Conservation (phyloP, 2,329 filamentous ascomycete species). For the Cladosporium sp. region DNA sequence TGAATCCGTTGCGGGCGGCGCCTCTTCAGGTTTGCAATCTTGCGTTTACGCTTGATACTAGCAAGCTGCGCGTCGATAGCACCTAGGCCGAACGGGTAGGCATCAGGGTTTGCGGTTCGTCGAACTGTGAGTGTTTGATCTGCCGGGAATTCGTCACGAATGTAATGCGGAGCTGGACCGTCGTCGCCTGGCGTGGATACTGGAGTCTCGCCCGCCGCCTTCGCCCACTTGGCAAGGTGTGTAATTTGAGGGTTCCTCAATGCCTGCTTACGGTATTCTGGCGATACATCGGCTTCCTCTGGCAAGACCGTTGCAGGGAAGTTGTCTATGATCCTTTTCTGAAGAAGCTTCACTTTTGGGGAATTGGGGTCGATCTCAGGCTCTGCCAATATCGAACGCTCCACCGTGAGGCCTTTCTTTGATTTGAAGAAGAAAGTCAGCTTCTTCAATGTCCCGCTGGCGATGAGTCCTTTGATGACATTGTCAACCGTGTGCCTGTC, state of each 20-base stretch:
- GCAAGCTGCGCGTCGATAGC: constrained; percentile 3
- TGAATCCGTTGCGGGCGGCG: background rate
- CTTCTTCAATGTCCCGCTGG: constrained; percentile 48
- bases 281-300: constrained; percentile 36
- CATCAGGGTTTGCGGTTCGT: constrained; percentile 1
- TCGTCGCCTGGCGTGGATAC: background rate
- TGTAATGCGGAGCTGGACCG: constrained; percentile 2
- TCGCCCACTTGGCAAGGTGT: background rate
- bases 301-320: constrained; percentile 44
- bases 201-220: background rate
- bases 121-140: constrained; percentile 7
- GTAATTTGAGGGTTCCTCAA: constrained; percentile 1
- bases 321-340: constrained; percentile 46
- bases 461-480: constrained; percentile 48
- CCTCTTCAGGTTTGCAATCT: constrained; percentile 13
- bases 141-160: constrained; percentile 11
- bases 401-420: constrained; percentile 44
- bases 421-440: constrained; percentile 49
- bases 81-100: background rate
- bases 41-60: constrained; percentile 16
- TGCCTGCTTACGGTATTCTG: constrained; percentile 22
- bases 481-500: constrained; percentile 51
- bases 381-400: constrained; percentile 48
- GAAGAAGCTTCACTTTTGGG: constrained; percentile 44
- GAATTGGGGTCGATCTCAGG: constrained; percentile 43